These are phyloP conservation scores for Hemileccinum impolitum DNA, from an alignment of 768 basidiomycete genomes.

Conservation along the genomic window DNA sequence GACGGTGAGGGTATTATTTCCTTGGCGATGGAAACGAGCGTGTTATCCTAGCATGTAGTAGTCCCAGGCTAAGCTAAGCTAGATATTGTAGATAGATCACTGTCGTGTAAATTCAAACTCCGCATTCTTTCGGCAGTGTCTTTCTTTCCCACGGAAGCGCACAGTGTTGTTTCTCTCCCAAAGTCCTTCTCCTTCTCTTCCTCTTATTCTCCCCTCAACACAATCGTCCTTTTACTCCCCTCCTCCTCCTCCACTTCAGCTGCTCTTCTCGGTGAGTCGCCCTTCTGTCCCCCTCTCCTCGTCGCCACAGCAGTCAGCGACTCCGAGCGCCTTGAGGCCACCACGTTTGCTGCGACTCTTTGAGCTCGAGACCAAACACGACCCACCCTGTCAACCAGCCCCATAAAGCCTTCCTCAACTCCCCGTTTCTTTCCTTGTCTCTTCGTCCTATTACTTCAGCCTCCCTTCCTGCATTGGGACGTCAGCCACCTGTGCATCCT, in stretches of 20 bases:
- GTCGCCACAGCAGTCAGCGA: conserved; percentile 11
- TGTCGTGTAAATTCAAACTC: conserved; percentile 41
- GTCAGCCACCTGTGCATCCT: conserved; percentile 36
- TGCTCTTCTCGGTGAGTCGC: conserved; percentile 25
- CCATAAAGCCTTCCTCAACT: conserved; percentile 2
- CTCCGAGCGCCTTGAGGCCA: conserved; percentile 25
- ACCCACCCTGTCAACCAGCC: not conserved
- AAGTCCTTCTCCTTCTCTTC: conserved; percentile 24
- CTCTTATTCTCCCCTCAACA: conserved; percentile 27
- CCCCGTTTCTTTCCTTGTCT: not conserved
- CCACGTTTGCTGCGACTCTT: conserved; percentile 24
- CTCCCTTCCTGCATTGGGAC: conserved; percentile 14
- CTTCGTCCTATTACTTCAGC: conserved; percentile 1
- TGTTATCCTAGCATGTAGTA: not conserved
- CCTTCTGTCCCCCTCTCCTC: not conserved
- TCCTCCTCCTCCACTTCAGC: conserved; percentile 7
- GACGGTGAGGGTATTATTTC: conserved; percentile 2
- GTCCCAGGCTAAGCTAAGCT: no score
- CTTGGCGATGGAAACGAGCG: not conserved
- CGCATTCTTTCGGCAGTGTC: conserved; percentile 32
- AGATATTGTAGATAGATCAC: no score
- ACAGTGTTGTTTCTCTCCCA: conserved; percentile 44
- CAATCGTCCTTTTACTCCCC: conserved; percentile 20
- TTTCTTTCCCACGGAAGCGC: conserved; percentile 39
- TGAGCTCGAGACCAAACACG: conserved; percentile 3